Base-by-base conservation (phyloP, 306 rosid genomes). In the Cicer chorassanicum region DNA sequence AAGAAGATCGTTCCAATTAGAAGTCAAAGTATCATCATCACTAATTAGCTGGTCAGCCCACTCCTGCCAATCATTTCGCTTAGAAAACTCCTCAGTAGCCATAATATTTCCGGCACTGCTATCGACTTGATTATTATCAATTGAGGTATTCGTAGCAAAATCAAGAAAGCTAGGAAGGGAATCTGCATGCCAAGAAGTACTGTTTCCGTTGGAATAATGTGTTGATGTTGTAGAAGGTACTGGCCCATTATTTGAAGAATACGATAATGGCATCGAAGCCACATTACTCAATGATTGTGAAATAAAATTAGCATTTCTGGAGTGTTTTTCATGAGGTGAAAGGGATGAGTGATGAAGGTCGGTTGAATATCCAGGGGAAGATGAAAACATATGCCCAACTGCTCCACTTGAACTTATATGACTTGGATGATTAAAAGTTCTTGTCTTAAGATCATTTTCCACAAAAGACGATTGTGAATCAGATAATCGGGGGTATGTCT, bases 31-130 rank as follows among this genome's bases (percentile, higher is more conserved):
- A 79, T 87, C 93, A n/a, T 88, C 96, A 74, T 92, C 99, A 38
- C 88, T 84, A 49, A 95, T 92, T 65, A 90, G 87, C 79, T 89
- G 90, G 82, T 90, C 96, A n/a, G 98, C 96, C 99, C 99, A 95
- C 46, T 88, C 98, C 66, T 84, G 97, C 97, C 98, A 93, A 80
- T 88, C 97, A 72, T 72, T 81, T 70, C 70, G 82, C 89, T 89
- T 90, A 75, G 84, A 64, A 75, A 85, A 85, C 75, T 92, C 99
- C 65, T 89, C 97, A 43, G 89, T 72, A 56, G 86, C 86, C 86
- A 91, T 77, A 64, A 86, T 71, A 80, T 83, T 84, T 79, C 96
- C 84, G 73, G 85, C 86, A 85, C 87, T 81, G 82, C 79, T 81
- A 75, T 89, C 95, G 81, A 86, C 82, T 79, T 80, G 96, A 81